Base-by-base conservation (phyloP, 1,284 basidiomycete species). In the Apiotrichum domesticum region DNA sequence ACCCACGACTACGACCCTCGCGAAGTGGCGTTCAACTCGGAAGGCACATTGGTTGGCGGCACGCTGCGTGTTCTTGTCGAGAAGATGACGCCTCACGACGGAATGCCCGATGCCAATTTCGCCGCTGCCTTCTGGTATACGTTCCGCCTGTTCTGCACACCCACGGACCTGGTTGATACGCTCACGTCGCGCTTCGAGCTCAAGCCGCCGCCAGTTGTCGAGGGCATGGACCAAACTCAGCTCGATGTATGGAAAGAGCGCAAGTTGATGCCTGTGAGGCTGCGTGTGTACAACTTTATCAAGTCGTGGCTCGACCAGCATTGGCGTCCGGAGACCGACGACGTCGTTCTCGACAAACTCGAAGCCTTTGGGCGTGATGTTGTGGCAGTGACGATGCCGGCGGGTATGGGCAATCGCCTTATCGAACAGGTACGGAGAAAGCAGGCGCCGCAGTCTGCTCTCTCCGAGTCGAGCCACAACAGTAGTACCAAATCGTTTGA, bases 11-110 rank as follows among this genome's bases (percentile, higher is more conserved):
- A 76, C 49, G 68, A 85, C 14, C 77, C 84, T 2, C 84, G 87
- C 45, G 94, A 98, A 67, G 87, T 96, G 51, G 84, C 88, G 1
- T 93, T 90, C 79, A 96, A 95, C 73, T 82, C 82, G 46, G 93
- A 98, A 14, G 92, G 92, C 2, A 83, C 85, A 59, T 83, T 98
- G 21, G 87, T 94, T 7, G 94, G 94, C 33, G 96, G 92, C 1
- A 93, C 92, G 2, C 79, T 98, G 55, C 81, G 83, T 13, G 93
- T 87, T 2, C 80, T 98, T 44, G 86, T 98, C 8, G 93, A 95
- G 77, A 91, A 90, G 78, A 88, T 98, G 86, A 95, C 94, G n/a
- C 90, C 93, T 2, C 90, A 95, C 69, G 90, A 93, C 68, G 86
- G 86, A 49, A 75, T 77, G 57, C 88, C 90, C 35, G 93, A 98